Evolutionary conservation across 345 rosid species (phyloP), one percentile per base, ranked within the genome.

Genomic region (Triadica sebifera): DNA sequence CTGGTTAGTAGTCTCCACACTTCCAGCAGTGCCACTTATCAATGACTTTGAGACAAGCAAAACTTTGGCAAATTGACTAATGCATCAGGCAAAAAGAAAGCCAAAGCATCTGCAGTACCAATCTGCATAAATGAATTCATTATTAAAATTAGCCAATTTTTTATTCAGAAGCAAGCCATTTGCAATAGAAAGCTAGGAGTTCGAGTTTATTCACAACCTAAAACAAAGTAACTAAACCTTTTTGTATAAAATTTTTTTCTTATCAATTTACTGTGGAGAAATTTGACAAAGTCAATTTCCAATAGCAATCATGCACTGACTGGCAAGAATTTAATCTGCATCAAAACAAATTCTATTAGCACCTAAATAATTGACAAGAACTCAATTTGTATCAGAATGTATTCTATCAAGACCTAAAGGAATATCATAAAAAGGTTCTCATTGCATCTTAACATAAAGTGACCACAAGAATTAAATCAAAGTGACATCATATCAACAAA

Each of bases 11-110:
- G 96, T 90, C 72, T 92, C 96, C 71, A 86, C 83, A 78, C 88
- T 87, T 81, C 97, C 98, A 79, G 91, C 96, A 79, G 98, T 98
- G 73, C 98, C 98, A 71, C 94, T 94, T 65, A 86, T 86, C 91
- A 89, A 88, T 67, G 87, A 79, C 75, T 89, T 91, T 8, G 97
- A 81, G 78, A 86, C 85, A 82, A 87, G 88, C 79, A 94, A 78
- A 69, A 92, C 98, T 84, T 89, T 91, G 38, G 86, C 79, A 78
- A 94, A 85, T 75, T 94, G 96, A 83, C 98, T 92, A 72, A 92
- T 88, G 73, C 96, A 75, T 96, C 98, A 76, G 98, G 98, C 74
- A 94, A 85, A 80, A 91, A 94, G 89, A 91, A 94, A 75, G 94
- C 97, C 85, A 94, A 81, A 47, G 91, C 91, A 86, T 92, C 96